Percentiles rank a stretch among this genome's conserved stretches.
These are phyloP conservation scores for Globisporangium heterothallicum DNA, from an alignment of 352 stramenopile genomes.

Conservation along the genomic window DNA sequence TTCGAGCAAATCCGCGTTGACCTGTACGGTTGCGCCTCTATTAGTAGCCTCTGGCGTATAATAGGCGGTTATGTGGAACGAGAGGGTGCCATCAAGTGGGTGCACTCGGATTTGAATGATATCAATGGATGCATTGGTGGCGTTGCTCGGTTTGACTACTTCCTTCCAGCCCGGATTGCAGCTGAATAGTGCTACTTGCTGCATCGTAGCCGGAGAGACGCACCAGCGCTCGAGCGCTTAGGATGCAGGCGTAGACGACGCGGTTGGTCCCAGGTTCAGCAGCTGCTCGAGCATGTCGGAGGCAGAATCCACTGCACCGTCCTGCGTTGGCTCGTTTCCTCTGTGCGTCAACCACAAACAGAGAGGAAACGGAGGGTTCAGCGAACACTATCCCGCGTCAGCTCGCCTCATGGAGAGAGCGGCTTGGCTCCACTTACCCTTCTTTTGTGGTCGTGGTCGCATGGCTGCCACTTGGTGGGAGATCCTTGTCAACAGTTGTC, in stretches of 20 bases:
- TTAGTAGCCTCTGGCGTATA: neutral
- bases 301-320: neutral
- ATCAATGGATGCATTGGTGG: too few relatives aligned
- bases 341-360: neutral
- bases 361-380: too few relatives aligned
- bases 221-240: neutral
- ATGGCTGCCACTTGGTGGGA: neutral
- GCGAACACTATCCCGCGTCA: too few relatives aligned
- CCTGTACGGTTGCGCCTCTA: neutral
- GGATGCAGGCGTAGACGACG: neutral
- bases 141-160: too few relatives aligned
- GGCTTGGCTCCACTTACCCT: neutral
- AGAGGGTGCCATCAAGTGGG: too few relatives aligned
- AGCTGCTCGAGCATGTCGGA: conserved; percentile 13
- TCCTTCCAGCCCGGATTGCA: too few relatives aligned
- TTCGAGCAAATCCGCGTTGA: too few relatives aligned
- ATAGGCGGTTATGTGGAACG: too few relatives aligned
- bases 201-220: neutral
- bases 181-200: too few relatives aligned
- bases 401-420: too few relatives aligned
- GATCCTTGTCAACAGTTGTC: neutral
- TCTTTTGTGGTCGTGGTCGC: neutral
- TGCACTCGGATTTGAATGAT: too few relatives aligned
- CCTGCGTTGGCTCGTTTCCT: neutral
- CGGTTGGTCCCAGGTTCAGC: conserved; percentile 3